Base-by-base conservation (phyloP, 148 eudicot genomes). In the Vaccinium corymbosum region DNA sequence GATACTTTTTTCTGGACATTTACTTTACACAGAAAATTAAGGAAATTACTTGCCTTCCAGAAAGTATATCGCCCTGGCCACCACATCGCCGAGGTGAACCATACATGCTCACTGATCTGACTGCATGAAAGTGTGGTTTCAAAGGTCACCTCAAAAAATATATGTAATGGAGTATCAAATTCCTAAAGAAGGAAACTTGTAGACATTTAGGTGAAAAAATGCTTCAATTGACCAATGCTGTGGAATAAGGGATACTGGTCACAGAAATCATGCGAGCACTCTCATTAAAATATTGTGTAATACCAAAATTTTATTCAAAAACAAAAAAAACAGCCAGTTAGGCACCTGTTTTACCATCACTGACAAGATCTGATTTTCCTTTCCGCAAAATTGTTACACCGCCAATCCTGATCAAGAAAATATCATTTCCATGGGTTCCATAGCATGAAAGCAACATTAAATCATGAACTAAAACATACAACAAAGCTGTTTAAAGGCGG, bases 81-180 rank as follows among this genome's bases (percentile, higher is more conserved):
- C 99, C 99, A 87, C 99, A 97, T 72, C 99, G 99, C 82, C 99
- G 91, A 55, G 98, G 99, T 86, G 99, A 93, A 84, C 99, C 99
- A 81, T 91, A 95, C 50, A 82, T 83, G 87, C 94, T 93, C 89
- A 97, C 95, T 29, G 97, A 89, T 84, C 68, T 87, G 78, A 93
- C 99, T 97, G 91, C 89, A 89, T 9, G n/a, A 29, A 77, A 74
- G 48, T 48, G 88, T 46, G 78, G 20, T 77, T 25, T 66, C 16
- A 57, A 80, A 61, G 7, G 3, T 46, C 42, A 29, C 1, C 2
- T 25, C 20, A 8, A 9, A 22, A 46, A 12, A 14, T 7, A 17
- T 51, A n/a, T 22, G 19, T 12, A 46, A 50, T 22, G 19, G 4
- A 46, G n/a, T 8, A n/a, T 6, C 19, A 77, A 14, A n/a, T 8